Percentiles rank a stretch among this genome's conserved stretches.
Evolutionary conservation across 495 filamentous ascomycete genomes (phyloP).

Genomic region (Parathielavia appendiculata): DNA sequence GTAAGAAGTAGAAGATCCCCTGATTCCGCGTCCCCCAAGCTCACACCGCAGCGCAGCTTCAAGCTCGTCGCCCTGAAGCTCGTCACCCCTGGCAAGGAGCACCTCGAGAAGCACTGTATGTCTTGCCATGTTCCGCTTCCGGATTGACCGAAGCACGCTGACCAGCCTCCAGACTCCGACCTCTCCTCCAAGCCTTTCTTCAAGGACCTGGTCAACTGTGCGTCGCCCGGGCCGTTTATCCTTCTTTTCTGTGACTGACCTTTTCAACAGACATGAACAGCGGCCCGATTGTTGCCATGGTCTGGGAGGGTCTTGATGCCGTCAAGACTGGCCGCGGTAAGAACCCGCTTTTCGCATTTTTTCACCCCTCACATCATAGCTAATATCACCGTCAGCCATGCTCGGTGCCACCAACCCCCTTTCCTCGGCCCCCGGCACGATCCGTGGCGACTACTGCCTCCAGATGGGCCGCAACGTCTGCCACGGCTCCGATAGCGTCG

Average conservation of each 20-base stretch:
- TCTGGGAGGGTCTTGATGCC: conserved; percentile 95
- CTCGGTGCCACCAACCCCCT: conserved; percentile 98
- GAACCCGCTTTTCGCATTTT: neutral
- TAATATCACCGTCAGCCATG: conserved; percentile 52
- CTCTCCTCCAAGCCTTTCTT: conserved; percentile 94
- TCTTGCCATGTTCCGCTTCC: conserved; percentile 11
- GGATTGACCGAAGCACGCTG: conserved; percentile 26
- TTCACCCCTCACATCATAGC: neutral
- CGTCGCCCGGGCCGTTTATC: conserved; percentile 7
- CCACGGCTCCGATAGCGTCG: conserved; percentile 97
- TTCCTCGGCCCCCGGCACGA: conserved; percentile 88
- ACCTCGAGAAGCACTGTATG: conserved; percentile 92
- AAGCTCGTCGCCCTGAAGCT: conserved; percentile 99
- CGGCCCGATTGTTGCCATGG: conserved; percentile 96
- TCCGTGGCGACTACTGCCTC: conserved; percentile 62
- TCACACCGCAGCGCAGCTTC: conserved; percentile 54
- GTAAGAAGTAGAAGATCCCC: conserved; percentile 40
- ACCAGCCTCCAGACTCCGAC: conserved; percentile 60
- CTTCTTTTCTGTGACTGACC: conserved; percentile 27
- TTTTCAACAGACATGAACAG: conserved; percentile 76
- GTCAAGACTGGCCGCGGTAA: conserved; percentile 94
- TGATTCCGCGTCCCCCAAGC: conserved; percentile 7
- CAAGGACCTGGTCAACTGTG: conserved; percentile 84
- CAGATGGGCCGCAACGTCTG: conserved; percentile 98
- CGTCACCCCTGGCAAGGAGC: conserved; percentile 73